A percentile compares a stretch with the other conserved stretches of the same genome.
These are phyloP conservation scores for Pterocarpus santalinus DNA, from an alignment of 306 rosid species.

Conservation along the genomic window DNA sequence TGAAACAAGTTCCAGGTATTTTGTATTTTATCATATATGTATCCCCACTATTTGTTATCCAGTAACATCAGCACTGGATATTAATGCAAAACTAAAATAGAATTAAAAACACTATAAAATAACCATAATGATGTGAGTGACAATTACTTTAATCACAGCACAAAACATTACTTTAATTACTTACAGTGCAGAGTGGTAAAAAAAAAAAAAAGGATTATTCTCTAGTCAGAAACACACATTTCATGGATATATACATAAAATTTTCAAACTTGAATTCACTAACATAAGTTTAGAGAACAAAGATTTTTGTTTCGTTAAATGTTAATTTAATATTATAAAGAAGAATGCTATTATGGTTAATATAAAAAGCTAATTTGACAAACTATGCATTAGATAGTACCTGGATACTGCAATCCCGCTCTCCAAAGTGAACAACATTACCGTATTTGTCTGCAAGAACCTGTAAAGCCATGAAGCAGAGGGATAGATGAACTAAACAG, in stretches of 20 bases:
- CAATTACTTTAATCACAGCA: constrained; percentile 19
- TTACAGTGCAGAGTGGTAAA: not conserved
- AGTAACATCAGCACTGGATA: constrained; percentile 26
- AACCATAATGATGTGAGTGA: not conserved
- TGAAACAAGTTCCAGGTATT: constrained; percentile 1
- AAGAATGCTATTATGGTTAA: constrained; percentile 39
- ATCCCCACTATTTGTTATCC: constrained; percentile 3
- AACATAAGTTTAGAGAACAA: not conserved
- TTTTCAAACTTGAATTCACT: constrained; percentile 1
- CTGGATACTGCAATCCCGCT: constrained; percentile 99
- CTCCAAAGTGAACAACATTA: constrained; percentile 98
- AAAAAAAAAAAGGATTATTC: not conserved
- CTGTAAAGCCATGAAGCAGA: constrained; percentile 57
- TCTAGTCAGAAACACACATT: constrained; percentile 21
- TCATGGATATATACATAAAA: constrained; percentile 1
- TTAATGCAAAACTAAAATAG: constrained; percentile 6
- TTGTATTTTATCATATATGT: constrained; percentile 24
- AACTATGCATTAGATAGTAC: constrained; percentile 48
- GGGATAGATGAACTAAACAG: constrained; percentile 34
- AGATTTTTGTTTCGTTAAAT: constrained; percentile 6
- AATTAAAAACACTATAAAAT: constrained; percentile 10
- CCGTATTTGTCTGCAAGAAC: constrained; percentile 95
- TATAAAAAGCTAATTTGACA: constrained; percentile 24
- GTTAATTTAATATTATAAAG: constrained; percentile 29
- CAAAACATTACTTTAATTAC: constrained; percentile 26